Evolutionary conservation across 352 stramenopile genomes (phyloP).

Genomic region (Pythium brachiatum): DNA sequence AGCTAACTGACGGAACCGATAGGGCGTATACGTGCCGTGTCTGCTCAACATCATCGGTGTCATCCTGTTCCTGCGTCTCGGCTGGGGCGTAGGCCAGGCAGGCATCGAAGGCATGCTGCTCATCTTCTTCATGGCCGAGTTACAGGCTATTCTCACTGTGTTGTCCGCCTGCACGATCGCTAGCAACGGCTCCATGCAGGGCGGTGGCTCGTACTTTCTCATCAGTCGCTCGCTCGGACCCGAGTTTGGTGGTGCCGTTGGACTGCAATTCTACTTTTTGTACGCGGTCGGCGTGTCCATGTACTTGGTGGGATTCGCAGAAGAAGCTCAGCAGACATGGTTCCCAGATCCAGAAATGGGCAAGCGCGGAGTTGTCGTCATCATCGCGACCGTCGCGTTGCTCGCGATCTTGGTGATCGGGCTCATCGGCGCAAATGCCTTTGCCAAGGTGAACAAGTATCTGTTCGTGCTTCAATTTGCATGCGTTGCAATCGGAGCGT

Average conservation of each 20-base stretch:
- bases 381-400: slow-evolving; percentile 48
- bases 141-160: slow-evolving; percentile 69
- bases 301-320: slow-evolving; percentile 80
- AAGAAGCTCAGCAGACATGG: slow-evolving; percentile 61
- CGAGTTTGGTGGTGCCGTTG: slow-evolving; percentile 87
- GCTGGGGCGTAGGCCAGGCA: slow-evolving; percentile 82
- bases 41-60: slow-evolving; percentile 91
- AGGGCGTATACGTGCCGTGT: slow-evolving; percentile 86
- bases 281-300: slow-evolving; percentile 68
- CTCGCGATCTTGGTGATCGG: slow-evolving; percentile 49
- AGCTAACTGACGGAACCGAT: background rate
- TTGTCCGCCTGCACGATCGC: slow-evolving; percentile 80
- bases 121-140: slow-evolving; percentile 68
- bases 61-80: slow-evolving; percentile 87
- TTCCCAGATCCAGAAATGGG: slow-evolving; percentile 35
- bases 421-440: slow-evolving; percentile 64
- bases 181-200: slow-evolving; percentile 83
- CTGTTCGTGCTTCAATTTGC: slow-evolving; percentile 67
- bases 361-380: slow-evolving; percentile 43
- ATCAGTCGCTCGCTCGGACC: slow-evolving; percentile 73
- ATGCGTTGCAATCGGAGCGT: slow-evolving; percentile 55
- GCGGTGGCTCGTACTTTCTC: slow-evolving; percentile 60
- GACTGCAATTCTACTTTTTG: slow-evolving; percentile 89
- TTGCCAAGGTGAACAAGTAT: slow-evolving; percentile 75
- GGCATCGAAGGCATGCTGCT: slow-evolving; percentile 67